Conservation (phyloP, 768 basidiomycete species). For the Neoboletus magnificus region DNA sequence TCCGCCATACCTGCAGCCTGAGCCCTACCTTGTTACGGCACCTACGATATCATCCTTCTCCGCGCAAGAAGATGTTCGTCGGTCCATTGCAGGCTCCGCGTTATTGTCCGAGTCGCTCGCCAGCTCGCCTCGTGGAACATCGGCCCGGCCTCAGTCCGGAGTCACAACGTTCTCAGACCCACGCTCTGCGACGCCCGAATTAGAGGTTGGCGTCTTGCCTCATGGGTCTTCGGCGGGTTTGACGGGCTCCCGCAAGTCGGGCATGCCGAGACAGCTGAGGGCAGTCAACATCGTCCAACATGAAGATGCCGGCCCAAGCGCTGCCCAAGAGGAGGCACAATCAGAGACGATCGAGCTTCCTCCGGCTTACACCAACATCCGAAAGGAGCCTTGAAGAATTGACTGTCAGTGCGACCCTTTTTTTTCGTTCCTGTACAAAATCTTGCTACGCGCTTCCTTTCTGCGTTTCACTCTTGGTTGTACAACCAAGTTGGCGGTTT, state of each 20-base stretch:
- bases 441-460: not conserved
- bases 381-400: slow-evolving; percentile 5
- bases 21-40: slow-evolving; percentile 71
- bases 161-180: slow-evolving; percentile 31
- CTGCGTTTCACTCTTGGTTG: not conserved
- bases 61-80: slow-evolving; percentile 27
- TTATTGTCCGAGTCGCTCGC: slow-evolving; percentile 16
- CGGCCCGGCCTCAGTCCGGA: slow-evolving; percentile 26
- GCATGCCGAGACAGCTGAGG: slow-evolving; percentile 49
- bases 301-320: slow-evolving; percentile 65
- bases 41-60: slow-evolving; percentile 47
- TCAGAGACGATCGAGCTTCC: slow-evolving; percentile 79
- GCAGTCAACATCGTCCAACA: slow-evolving; percentile 82
- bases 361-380: slow-evolving; percentile 74
- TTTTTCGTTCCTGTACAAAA: slow-evolving; percentile 1
- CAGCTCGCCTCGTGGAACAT: slow-evolving; percentile 27
- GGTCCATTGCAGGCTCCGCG: slow-evolving; percentile 19
- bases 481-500: not conserved
- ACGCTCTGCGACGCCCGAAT: slow-evolving; percentile 49
- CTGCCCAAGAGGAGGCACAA: slow-evolving; percentile 36
- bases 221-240: slow-evolving; percentile 19
- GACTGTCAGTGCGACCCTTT: not conserved
- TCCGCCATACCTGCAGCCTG: slow-evolving; percentile 70
- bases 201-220: slow-evolving; percentile 15
- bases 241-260: slow-evolving; percentile 35